phyloP scores from a whole-genome alignment of 2,329 filamentous ascomycete species.

The Diplodia seriata region DNA sequence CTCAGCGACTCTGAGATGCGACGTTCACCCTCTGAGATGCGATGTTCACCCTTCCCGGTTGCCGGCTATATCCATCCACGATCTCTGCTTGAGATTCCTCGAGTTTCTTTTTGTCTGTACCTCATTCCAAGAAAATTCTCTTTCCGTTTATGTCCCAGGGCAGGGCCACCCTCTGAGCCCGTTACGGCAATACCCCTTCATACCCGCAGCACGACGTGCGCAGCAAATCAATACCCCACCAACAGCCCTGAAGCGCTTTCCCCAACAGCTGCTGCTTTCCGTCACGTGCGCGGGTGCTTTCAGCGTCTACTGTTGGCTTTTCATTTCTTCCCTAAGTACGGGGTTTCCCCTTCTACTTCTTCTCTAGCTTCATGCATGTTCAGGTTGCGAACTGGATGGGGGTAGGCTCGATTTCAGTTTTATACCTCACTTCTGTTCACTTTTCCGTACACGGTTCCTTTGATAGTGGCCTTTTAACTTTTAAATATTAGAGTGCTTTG shows the following conservation, averaged over 20 bases:
- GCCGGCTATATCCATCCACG: slow-evolving; percentile 23
- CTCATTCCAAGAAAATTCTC: slow-evolving; percentile 23
- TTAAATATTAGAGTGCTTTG: slow-evolving; percentile 10
- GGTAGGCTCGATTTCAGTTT: slow-evolving; percentile 11
- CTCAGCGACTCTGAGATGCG: neutral
- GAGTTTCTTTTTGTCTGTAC: slow-evolving; percentile 21
- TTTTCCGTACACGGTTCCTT: slow-evolving; percentile 18
- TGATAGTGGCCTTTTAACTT: slow-evolving; percentile 28
- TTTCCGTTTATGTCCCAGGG: slow-evolving; percentile 4
- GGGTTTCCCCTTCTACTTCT: neutral
- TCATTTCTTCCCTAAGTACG: neutral
- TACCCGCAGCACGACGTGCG: slow-evolving; percentile 18
- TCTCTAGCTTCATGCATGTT: slow-evolving; percentile 9
- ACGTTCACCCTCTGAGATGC: neutral
- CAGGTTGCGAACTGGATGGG: slow-evolving; percentile 12
- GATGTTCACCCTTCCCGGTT: neutral
- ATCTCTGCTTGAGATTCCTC: slow-evolving; percentile 24
- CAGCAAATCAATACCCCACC: slow-evolving; percentile 24
- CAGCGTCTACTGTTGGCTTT: slow-evolving; percentile 18
- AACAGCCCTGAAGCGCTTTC: neutral
- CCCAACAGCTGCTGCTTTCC: slow-evolving; percentile 12
- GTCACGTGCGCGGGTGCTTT: slow-evolving; percentile 15
- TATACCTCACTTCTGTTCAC: slow-evolving; percentile 18
- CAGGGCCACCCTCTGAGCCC: slow-evolving; percentile 6
- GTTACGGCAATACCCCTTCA: slow-evolving; percentile 26